phyloP scores from a whole-genome alignment of 352 stramenopile genomes.

The Phytophthora colocasiae region DNA sequence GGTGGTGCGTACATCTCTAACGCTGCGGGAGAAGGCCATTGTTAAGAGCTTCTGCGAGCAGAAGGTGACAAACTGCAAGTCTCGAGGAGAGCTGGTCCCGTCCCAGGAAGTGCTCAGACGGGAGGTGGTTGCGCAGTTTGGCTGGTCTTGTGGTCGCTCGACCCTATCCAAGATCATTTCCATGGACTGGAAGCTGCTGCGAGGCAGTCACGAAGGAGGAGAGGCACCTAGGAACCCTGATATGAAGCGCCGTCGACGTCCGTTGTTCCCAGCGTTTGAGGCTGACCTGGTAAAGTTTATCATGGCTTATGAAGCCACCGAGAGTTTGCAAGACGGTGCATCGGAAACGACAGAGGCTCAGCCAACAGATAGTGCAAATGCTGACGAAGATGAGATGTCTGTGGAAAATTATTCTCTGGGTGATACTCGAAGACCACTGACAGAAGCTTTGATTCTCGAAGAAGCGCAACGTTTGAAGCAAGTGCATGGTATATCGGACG shows the following conservation, averaged over 20 bases:
- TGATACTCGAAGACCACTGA: constrained; percentile 36
- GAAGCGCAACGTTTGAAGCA: constrained; percentile 77
- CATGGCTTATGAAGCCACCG: constrained; percentile 26
- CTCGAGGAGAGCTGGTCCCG: constrained; percentile 33
- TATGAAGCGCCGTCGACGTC: constrained; percentile 79
- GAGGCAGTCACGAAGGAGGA: constrained; percentile 31
- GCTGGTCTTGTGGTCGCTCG: constrained; percentile 71
- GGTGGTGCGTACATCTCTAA: constrained; percentile 54
- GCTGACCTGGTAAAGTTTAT: constrained; percentile 71
- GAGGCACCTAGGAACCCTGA: constrained; percentile 63
- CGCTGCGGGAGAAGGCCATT: constrained; percentile 72
- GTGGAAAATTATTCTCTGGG: neutral
- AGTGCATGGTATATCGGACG: constrained; percentile 65
- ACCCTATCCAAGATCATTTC: constrained; percentile 81
- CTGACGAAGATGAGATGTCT: neutral
- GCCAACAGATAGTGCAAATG: neutral
- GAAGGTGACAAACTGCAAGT: constrained; percentile 51
- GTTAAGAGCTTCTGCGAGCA: constrained; percentile 85
- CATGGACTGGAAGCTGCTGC: constrained; percentile 68
- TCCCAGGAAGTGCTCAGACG: constrained; percentile 68
- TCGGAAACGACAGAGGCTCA: neutral
- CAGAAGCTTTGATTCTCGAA: constrained; percentile 77
- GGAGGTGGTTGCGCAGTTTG: constrained; percentile 62
- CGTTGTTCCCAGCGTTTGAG: constrained; percentile 75
- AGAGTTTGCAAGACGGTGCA: neutral